These are phyloP conservation scores for Plasmodium falciparum DNA, from an alignment of 169 alveolate genomes.

Conservation along the genomic window DNA sequence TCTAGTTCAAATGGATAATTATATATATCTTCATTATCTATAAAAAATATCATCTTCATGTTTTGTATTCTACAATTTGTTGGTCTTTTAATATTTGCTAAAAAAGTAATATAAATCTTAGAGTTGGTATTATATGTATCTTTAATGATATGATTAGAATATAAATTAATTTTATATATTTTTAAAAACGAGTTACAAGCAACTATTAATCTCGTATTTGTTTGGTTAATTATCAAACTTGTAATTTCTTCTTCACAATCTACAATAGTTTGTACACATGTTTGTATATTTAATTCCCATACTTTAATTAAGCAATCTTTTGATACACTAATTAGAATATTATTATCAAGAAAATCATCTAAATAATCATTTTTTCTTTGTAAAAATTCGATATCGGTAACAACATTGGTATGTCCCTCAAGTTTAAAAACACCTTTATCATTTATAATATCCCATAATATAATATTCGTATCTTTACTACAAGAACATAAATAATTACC, in stretches of 20 bases:
- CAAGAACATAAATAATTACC: slow-evolving; percentile 87
- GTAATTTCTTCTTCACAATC: slow-evolving; percentile 86
- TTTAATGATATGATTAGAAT: not conserved
- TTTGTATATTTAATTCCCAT: slow-evolving; percentile 89
- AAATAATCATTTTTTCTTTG: slow-evolving; percentile 26
- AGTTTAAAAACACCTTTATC: slow-evolving; percentile 87
- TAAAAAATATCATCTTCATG: slow-evolving; percentile 40
- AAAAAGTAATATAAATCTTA: slow-evolving; percentile 42
- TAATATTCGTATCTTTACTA: slow-evolving; percentile 88
- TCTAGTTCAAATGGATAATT: not conserved
- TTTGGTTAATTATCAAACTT: slow-evolving; percentile 77
- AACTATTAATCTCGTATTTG: slow-evolving; percentile 52
- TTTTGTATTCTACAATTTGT: slow-evolving; percentile 21
- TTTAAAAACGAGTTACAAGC: slow-evolving; percentile 42
- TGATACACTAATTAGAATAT: slow-evolving; percentile 84
- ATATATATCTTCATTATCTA: slow-evolving; percentile 12
- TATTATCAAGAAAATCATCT: slow-evolving; percentile 35
- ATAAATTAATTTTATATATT: slow-evolving; percentile 66
- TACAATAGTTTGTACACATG: slow-evolving; percentile 90
- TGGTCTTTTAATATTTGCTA: slow-evolving; percentile 34
- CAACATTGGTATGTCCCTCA: slow-evolving; percentile 88
- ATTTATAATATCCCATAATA: slow-evolving; percentile 90
- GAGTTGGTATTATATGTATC: slow-evolving; percentile 49
- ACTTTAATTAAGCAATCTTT: slow-evolving; percentile 90
- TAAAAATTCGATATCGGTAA: slow-evolving; percentile 83